Evolutionary conservation across 2,329 filamentous ascomycete species (phyloP).

Genomic region (Botrytis deweyae): DNA sequence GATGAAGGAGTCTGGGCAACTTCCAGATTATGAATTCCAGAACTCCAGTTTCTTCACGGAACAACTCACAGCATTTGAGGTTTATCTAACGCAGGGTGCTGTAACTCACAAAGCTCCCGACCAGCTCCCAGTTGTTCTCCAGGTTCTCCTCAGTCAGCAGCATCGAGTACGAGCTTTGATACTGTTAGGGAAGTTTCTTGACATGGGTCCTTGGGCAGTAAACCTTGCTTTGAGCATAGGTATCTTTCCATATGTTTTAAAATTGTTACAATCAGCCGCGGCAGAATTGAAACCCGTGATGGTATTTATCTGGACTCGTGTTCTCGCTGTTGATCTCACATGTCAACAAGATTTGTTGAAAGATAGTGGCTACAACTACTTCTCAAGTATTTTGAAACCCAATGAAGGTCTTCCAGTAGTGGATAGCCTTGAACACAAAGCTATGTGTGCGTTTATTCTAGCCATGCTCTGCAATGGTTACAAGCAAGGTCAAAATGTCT

Average conservation of each 20-base stretch:
- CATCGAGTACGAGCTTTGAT: constrained; percentile 90
- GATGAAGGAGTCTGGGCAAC: constrained; percentile 65
- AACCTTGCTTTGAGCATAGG: constrained; percentile 95
- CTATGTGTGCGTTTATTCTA: constrained; percentile 98
- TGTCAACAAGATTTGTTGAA: constrained; percentile 94
- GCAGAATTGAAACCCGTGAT: constrained; percentile 95
- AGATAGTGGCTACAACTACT: constrained; percentile 96
- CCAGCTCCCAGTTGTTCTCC: constrained; percentile 91
- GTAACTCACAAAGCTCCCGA: constrained; percentile 85
- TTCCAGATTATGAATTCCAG: constrained; percentile 78
- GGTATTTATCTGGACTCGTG: constrained; percentile 98
- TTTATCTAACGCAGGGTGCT: constrained; percentile 83
- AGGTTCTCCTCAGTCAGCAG: constrained; percentile 93
- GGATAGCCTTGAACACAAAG: constrained; percentile 90
- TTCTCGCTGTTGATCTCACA: constrained; percentile 90
- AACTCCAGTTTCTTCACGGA: constrained; percentile 97
- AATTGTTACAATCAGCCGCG: constrained; percentile 91
- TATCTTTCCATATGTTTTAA: constrained; percentile 98
- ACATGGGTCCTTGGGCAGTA: constrained; percentile 97
- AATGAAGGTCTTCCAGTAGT: constrained; percentile 78
- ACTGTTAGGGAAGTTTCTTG: constrained; percentile 86
- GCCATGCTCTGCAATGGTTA: constrained; percentile 97
- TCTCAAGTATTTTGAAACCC: constrained; percentile 87
- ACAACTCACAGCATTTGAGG: constrained; percentile 94
- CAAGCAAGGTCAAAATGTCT: constrained; percentile 86